phyloP scores from a whole-genome alignment of 179 eudicot genomes.

The Dionaea muscipula region DNA sequence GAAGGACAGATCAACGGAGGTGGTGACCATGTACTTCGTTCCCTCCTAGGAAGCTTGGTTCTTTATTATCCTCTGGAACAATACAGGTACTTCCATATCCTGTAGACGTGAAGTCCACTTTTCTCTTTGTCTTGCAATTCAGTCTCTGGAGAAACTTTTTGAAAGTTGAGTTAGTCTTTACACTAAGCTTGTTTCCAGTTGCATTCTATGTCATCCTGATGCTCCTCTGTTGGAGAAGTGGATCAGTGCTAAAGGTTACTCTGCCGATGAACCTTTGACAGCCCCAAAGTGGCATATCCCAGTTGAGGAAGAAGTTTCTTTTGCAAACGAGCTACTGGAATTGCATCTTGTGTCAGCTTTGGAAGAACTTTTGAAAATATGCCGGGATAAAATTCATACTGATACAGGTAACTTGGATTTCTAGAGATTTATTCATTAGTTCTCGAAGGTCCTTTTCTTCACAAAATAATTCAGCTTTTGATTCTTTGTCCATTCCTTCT shows the following conservation, averaged over 20 bases:
- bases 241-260: constrained; percentile 64
- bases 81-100: constrained; percentile 49
- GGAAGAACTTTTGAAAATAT: constrained; percentile 66
- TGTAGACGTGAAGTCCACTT: neutral
- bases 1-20: constrained; percentile 80
- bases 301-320: constrained; percentile 55
- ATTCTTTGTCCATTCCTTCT: neutral
- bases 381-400: constrained; percentile 64
- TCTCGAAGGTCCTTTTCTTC: neutral
- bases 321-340: constrained; percentile 79
- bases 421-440: neutral
- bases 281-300: constrained; percentile 93
- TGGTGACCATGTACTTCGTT: constrained; percentile 88
- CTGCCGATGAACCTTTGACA: constrained; percentile 30
- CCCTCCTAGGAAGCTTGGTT: constrained; percentile 84
- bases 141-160: neutral
- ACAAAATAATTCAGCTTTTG: neutral
- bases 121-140: neutral
- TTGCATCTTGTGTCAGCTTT: constrained; percentile 76
- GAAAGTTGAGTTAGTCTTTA: neutral
- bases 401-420: constrained; percentile 53
- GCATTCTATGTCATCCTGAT: constrained; percentile 51
- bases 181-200: constrained; percentile 26
- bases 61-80: constrained; percentile 93
- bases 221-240: constrained; percentile 70